Percentiles rank a stretch among this genome's conserved stretches.
Conservation (phyloP, 2,329 filamentous ascomycete species). For the Apiospora sp. region DNA sequence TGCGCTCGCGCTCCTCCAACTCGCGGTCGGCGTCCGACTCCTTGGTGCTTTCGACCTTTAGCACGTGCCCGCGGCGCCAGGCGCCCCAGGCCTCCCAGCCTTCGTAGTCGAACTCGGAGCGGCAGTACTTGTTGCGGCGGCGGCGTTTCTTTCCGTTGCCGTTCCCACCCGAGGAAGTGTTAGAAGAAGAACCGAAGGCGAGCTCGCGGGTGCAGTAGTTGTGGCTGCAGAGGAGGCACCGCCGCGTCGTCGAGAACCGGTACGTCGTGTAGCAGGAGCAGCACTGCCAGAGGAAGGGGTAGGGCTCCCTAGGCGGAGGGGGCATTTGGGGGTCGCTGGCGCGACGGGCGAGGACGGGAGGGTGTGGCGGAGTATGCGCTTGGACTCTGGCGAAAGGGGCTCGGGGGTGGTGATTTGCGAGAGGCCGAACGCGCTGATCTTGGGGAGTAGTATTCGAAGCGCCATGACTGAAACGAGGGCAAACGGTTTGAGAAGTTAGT, state of each 20-base stretch:
- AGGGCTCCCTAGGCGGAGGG: conserved; percentile 39
- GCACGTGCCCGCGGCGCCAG: conserved; percentile 40
- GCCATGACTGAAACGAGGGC: neutral
- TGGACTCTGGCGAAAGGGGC: neutral
- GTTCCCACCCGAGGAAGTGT: conserved; percentile 23
- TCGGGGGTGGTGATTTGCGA: neutral
- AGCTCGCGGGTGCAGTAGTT: conserved; percentile 33
- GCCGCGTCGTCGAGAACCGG: conserved; percentile 43
- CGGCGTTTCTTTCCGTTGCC: conserved; percentile 28
- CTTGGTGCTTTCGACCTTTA: conserved; percentile 31
- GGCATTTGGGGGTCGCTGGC: neutral
- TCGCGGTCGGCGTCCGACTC: conserved; percentile 40
- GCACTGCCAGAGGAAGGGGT: conserved; percentile 45
- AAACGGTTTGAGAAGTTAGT: neutral
- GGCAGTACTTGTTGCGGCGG: conserved; percentile 31
- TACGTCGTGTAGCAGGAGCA: conserved; percentile 43
- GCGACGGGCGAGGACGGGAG: neutral
- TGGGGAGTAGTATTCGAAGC: neutral
- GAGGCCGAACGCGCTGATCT: neutral
- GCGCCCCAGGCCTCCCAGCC: conserved; percentile 41
- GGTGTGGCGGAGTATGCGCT: neutral
- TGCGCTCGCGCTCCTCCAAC: conserved; percentile 31
- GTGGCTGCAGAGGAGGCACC: conserved; percentile 44
- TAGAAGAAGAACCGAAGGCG: conserved; percentile 26
- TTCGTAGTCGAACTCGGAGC: conserved; percentile 40